Evolutionary conservation across 345 rosid species (phyloP).

Genomic region (Populus pruinosa): DNA sequence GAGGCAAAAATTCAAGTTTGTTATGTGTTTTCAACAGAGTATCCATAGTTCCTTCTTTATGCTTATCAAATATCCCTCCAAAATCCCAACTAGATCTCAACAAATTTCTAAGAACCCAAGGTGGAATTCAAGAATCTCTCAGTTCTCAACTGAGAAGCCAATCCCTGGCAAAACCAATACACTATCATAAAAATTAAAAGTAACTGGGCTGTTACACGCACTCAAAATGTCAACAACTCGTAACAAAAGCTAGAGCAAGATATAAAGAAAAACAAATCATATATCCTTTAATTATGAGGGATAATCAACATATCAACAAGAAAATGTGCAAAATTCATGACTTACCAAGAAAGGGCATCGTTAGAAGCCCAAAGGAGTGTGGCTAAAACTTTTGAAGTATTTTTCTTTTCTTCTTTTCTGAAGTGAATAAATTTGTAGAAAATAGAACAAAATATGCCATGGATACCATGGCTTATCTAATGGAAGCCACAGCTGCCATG

Average conservation of each 20-base stretch:
- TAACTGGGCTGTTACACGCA: neutral
- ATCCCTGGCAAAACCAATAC: conserved; percentile 2
- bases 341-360: conserved; percentile 22
- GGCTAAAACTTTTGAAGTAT: neutral
- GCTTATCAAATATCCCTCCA: neutral
- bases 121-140: conserved; percentile 3
- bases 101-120: conserved; percentile 8
- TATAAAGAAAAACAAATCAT: neutral
- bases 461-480: neutral
- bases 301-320: neutral
- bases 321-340: neutral
- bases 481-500: neutral
- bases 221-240: neutral
- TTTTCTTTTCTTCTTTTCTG: neutral
- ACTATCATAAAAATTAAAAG: neutral
- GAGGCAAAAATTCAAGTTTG: conserved; percentile 64
- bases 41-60: conserved; percentile 49
- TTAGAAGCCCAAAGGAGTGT: neutral
- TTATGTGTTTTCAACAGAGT: conserved; percentile 67
- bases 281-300: neutral
- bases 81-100: conserved; percentile 20
- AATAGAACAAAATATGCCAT: neutral
- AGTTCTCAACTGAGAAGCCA: conserved; percentile 13
- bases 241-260: neutral
- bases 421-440: neutral